Base-by-base conservation (phyloP, 495 filamentous ascomycete species). In the Rostrohypoxylon terebratum region DNA sequence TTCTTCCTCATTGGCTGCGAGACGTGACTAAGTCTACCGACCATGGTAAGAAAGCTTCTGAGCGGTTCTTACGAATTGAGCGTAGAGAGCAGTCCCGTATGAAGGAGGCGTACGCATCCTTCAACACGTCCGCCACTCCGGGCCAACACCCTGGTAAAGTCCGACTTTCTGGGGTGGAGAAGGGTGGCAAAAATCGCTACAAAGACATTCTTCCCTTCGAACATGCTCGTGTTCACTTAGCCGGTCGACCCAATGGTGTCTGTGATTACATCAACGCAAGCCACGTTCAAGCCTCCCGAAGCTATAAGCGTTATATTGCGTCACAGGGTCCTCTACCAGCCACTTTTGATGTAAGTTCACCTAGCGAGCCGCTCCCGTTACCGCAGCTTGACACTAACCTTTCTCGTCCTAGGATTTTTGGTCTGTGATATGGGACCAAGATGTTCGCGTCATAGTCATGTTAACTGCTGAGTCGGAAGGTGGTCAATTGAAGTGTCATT, bases 251-350 rank as follows among this genome's bases (percentile, higher is more conserved):
- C 0, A 81, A 86, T n/a, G 92, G 91, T 1, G 87, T 81, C 38
- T 97, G 95, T 81, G 96, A 99, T 79, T 99, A 99, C 78, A 90
- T 99, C 78, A 99, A 99, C 79, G 96, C 94, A 9, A 98, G 92
- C 79, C 88, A 96, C 66, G 81, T 98, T 63, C 90, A 91, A 76
- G 86, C 94, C 8, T 86, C 87, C 59, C 84, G 90, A 72, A 94
- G 92, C 72, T 88, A 93, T 78, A 97, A 94, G 81, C 87, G 90
- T 25, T 99, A 99, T 78, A 98, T 99, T 80, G 95, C 96, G 18
- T 94, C 93, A 9, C 96, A 99, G 80, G 96, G 93, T 3, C 96
- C 96, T 47, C 85, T 98, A 23, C 96, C 96, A 25, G 90, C 93
- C 59, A 99, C 96, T 10, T 98, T 97, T 69, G 88, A 91, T 80